Evolutionary conservation across 163 green algal species (phyloP).

Genomic region (Trebouxia gelatinosa): DNA sequence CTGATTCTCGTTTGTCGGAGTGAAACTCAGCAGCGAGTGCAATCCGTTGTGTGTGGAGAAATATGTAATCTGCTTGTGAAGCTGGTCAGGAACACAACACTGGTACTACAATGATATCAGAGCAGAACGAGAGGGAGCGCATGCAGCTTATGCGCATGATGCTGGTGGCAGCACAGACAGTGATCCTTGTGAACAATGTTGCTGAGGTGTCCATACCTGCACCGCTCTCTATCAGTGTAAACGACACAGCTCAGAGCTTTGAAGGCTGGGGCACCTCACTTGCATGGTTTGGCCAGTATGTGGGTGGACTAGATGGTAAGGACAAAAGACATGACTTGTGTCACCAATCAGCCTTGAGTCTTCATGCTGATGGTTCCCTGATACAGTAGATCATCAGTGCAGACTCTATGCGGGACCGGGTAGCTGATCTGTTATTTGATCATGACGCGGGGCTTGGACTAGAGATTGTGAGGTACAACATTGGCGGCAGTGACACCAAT

Average conservation of each 20-base stretch:
- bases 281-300: slow-evolving; percentile 17
- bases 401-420: background rate
- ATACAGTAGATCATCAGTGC: background rate
- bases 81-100: too few relatives aligned
- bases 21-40: too few relatives aligned
- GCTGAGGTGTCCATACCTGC: background rate
- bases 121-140: slow-evolving; percentile 10
- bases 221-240: background rate
- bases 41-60: too few relatives aligned
- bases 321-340: too few relatives aligned
- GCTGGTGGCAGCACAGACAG: slow-evolving; percentile 17
- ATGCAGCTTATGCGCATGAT: slow-evolving; percentile 20
- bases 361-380: too few relatives aligned
- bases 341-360: too few relatives aligned
- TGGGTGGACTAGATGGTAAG: background rate
- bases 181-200: slow-evolving; percentile 20
- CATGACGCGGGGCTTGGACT: slow-evolving; percentile 10
- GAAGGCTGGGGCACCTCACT: slow-evolving; percentile 15
- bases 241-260: background rate
- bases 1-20: too few relatives aligned
- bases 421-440: slow-evolving; percentile 13
- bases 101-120: too few relatives aligned
- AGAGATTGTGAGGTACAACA: slow-evolving; percentile 14
- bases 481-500: slow-evolving; percentile 7
- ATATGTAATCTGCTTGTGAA: too few relatives aligned